These are phyloP conservation scores for Candida boidinii DNA, from an alignment of 805 yeast genomes.

Conservation along the genomic window DNA sequence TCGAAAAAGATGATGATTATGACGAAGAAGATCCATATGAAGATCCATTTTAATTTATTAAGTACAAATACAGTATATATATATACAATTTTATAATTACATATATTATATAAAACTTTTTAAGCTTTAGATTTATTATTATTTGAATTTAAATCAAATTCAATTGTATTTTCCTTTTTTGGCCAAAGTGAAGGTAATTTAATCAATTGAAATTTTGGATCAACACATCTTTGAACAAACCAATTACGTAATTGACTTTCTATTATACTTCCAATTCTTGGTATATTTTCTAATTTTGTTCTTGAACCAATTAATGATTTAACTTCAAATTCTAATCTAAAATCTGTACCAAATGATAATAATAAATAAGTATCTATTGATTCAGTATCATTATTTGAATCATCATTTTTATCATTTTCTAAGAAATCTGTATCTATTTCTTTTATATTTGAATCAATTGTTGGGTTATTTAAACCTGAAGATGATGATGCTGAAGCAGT, in stretches of 20 bases:
- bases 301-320: constrained; percentile 87
- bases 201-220: constrained; percentile 85
- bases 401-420: constrained; percentile 22
- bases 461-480: constrained; percentile 8
- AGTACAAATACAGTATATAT: constrained; percentile 1
- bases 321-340: constrained; percentile 80
- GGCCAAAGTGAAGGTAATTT: constrained; percentile 88
- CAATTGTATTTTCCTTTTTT: constrained; percentile 46
- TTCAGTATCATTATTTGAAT: constrained; percentile 3
- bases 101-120: constrained; percentile 1
- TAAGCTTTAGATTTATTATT: constrained; percentile 1
- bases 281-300: constrained; percentile 86
- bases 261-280: constrained; percentile 78
- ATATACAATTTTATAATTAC: not conserved
- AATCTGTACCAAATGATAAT: constrained; percentile 89
- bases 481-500: not conserved
- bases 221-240: constrained; percentile 90
- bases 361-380: constrained; percentile 68
- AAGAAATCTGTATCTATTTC: no score
- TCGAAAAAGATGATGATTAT: constrained; percentile 94
- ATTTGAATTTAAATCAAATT: no score
- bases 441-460: no score
- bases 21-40: constrained; percentile 98
- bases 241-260: constrained; percentile 78
- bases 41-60: constrained; percentile 66